Conservation (phyloP, 768 basidiomycete genomes). For the Leucosporidium creatinivorum region DNA sequence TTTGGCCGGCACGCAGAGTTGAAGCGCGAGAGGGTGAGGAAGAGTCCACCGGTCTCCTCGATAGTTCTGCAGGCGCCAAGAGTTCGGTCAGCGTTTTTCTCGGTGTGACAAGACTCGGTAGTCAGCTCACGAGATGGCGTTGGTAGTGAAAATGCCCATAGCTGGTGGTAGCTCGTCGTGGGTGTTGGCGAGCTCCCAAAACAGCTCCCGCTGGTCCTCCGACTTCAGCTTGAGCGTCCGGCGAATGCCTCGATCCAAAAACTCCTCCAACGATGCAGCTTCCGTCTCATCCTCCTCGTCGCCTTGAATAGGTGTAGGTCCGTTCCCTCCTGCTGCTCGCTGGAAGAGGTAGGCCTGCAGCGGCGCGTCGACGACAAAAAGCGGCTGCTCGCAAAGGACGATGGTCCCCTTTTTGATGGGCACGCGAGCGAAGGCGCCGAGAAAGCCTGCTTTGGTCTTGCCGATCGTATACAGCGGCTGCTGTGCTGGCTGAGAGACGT, state of each 20-base stretch:
- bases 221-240: constrained; percentile 17
- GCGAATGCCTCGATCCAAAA: constrained; percentile 18
- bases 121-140: constrained; percentile 24
- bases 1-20: constrained; percentile 26
- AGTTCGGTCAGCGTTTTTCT: not conserved
- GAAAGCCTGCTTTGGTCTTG: too few species aligned
- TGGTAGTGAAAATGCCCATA: constrained; percentile 26
- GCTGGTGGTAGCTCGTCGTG: constrained; percentile 11
- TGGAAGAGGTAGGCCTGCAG: constrained; percentile 30
- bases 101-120: not conserved
- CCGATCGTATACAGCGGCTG: too few species aligned
- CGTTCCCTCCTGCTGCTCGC: constrained; percentile 3
- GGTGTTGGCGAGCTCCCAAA: constrained; percentile 26
- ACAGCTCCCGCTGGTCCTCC: constrained; percentile 7
- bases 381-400: constrained; percentile 26
- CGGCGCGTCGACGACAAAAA: constrained; percentile 23
- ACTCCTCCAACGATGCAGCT: constrained; percentile 22
- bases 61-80: constrained; percentile 2
- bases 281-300: constrained; percentile 16
- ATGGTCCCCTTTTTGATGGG: not conserved
- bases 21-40: constrained; percentile 23
- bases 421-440: too few species aligned
- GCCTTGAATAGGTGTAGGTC: constrained; percentile 24
- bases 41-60: constrained; percentile 27
- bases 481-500: not conserved